Evolutionary conservation across 192 early-diverging fungal genomes (phyloP).

Genomic region (Linnemannia zychae): DNA sequence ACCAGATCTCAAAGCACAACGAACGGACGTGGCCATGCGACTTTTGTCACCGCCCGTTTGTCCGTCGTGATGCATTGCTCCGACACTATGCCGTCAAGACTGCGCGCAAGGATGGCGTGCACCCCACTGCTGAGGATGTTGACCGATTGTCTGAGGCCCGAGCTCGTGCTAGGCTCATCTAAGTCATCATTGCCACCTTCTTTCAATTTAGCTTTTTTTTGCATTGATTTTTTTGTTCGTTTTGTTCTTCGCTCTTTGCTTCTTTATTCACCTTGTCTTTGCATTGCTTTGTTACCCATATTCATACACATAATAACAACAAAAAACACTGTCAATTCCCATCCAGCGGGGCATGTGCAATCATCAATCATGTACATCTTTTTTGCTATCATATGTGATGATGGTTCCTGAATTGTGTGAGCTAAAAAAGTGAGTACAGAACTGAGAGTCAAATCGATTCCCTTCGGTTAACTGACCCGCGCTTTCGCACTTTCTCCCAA

Average conservation of each 20-base stretch:
- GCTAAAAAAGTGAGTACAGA: background rate
- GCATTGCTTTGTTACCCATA: background rate
- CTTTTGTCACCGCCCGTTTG: constrained; percentile 35
- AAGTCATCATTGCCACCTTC: background rate
- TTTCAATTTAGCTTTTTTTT: background rate
- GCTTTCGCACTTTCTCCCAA: background rate
- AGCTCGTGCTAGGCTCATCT: constrained; percentile 27
- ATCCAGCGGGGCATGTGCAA: background rate
- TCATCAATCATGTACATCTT: background rate
- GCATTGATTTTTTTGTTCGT: background rate
- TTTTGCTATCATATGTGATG: background rate
- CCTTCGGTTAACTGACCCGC: background rate
- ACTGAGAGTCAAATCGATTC: background rate
- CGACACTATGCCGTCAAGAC: constrained; percentile 33
- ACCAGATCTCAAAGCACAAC: constrained; percentile 38
- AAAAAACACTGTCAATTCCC: background rate
- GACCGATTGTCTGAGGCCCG: constrained; percentile 20
- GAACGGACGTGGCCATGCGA: constrained; percentile 35
- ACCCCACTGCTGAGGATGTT: constrained; percentile 17
- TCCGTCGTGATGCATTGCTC: constrained; percentile 25
- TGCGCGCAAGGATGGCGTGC: constrained; percentile 22
- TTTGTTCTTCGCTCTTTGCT: background rate
- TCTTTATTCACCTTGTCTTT: background rate
- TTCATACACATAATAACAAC: background rate
- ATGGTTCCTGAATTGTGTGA: background rate